Base-by-base conservation (phyloP, 169 alveolate genomes). In the Ichthyophthirius multifiliis region DNA sequence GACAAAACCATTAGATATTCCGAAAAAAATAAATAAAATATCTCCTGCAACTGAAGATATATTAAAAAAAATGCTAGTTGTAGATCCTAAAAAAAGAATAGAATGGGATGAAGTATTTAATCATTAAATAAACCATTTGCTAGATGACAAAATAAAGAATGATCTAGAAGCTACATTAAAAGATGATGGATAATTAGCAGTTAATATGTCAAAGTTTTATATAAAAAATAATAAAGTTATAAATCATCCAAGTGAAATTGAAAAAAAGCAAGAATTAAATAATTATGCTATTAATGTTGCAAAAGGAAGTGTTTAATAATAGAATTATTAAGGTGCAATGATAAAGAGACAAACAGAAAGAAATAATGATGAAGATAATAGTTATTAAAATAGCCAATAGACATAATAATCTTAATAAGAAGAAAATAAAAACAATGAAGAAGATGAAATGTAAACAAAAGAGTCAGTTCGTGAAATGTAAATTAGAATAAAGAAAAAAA, bases 151-250 rank as follows among this genome's bases (percentile, higher is more conserved):
- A 44, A 41, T 76, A 30, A 76, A 76, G 62, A 76, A 76, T 16
- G 83, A 76, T 37, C 46, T 76, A 4, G 83, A 76, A 32, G 65
- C 37, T 4, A 76, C 83, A 20, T 16, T 76, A 23, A 16, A 76
- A 15, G 48, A 76, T 23, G 63, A 45, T 13, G 83, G 83, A 62
- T 71, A 47, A 4, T 39, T 76, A 27, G 37, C 65, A 45, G 39
- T 76, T 64, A 76, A 76, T 55, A 76, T 76, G 83, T 39, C 71
- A n/a, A 76, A 62, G 32, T 76, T 76, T 41, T 76, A 76, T 20
- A 76, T 76, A 9, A 76, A 76, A 32, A 62, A 47, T 39, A 76
- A 76, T 27, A 76, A 47, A 73, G 63, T 45, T 45, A 55, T 76
- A 23, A 65, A 55, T 55, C 83, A 76, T 30, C 83, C 83, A 20